A percentile compares a stretch with the other conserved stretches of the same genome.
phyloP scores from a whole-genome alignment of 495 filamentous ascomycete genomes.

The Daldinia grandis region DNA sequence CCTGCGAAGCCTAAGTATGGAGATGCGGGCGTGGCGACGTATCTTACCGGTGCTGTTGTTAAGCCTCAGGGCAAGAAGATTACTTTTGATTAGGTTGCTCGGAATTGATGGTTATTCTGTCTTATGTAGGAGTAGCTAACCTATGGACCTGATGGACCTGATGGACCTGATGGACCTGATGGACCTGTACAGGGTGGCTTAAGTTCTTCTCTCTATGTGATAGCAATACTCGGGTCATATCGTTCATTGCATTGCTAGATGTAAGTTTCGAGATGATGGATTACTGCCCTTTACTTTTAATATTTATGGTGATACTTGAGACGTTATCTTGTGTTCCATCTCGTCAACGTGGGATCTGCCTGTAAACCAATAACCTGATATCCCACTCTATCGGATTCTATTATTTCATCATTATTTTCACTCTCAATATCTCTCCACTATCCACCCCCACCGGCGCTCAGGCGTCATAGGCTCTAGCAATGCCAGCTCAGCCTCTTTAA shows the following conservation, averaged over 20 bases:
- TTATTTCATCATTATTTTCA: not conserved
- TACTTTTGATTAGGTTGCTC: conserved; percentile 69
- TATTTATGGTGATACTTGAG: no score
- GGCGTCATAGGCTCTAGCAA: conserved; percentile 55
- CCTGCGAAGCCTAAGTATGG: conserved; percentile 47
- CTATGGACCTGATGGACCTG: no score
- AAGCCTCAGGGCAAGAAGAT: conserved; percentile 83
- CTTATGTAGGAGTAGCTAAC: no score
- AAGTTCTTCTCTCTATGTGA: not conserved
- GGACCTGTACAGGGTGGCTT: not conserved
- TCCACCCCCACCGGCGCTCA: conserved; percentile 62
- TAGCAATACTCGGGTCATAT: not conserved
- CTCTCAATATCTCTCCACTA: conserved; percentile 66
- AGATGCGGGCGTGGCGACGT: conserved; percentile 54
- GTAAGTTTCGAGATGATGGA: not conserved
- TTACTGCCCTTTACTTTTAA: not conserved
- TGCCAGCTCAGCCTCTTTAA: conserved; percentile 67
- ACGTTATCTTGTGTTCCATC: no score
- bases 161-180: no score
- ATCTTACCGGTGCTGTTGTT: conserved; percentile 78
- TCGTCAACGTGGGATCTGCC: not conserved
- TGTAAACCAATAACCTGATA: not conserved
- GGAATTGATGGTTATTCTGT: not conserved
- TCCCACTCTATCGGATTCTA: not conserved
- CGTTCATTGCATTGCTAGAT: not conserved